phyloP scores from a whole-genome alignment of 345 rosid genomes.

The Populus tremula region DNA sequence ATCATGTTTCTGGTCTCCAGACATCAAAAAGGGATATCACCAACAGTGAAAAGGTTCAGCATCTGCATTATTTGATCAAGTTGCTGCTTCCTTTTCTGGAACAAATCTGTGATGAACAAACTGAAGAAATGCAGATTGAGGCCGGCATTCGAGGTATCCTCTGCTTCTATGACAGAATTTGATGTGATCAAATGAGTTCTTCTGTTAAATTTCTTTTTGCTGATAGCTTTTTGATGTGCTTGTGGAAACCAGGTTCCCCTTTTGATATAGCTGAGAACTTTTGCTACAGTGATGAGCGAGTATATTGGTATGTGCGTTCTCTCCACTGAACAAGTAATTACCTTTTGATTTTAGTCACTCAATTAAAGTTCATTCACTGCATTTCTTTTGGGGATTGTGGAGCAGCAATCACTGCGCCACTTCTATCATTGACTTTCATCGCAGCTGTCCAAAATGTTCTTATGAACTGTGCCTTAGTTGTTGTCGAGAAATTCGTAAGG shows the following conservation, averaged over 20 bases:
- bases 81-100: constrained; percentile 59
- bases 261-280: constrained; percentile 36
- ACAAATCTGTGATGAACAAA: constrained; percentile 50
- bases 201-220: constrained; percentile 6
- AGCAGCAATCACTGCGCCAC: constrained; percentile 84
- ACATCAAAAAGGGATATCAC: constrained; percentile 49
- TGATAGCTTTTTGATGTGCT: constrained; percentile 15
- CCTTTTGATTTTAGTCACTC: neutral
- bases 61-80: constrained; percentile 49
- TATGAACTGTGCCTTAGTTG: constrained; percentile 80
- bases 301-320: constrained; percentile 58
- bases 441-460: constrained; percentile 70
- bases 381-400: constrained; percentile 10
- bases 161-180: constrained; percentile 3
- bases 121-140: constrained; percentile 52
- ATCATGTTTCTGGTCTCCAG: constrained; percentile 35
- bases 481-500: constrained; percentile 69
- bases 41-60: constrained; percentile 44
- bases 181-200: neutral
- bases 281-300: constrained; percentile 61
- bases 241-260: constrained; percentile 28
- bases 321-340: neutral
- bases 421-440: constrained; percentile 77
- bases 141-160: constrained; percentile 51
- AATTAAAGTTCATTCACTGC: constrained; percentile 4